Conservation (phyloP, 208 protist species). For the Tritrichomonas musculus region DNA sequence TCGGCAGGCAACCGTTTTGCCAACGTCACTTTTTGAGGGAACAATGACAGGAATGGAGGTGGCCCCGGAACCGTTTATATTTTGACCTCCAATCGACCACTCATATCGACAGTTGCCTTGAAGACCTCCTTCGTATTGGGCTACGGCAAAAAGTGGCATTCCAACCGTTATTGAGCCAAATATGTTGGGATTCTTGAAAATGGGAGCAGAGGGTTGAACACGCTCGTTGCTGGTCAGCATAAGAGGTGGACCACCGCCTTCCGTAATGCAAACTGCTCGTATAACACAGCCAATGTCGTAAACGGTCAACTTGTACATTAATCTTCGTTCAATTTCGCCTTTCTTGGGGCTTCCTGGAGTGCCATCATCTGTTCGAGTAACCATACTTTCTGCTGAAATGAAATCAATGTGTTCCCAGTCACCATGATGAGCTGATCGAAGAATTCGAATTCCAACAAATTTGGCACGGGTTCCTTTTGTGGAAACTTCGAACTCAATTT, state of each 20-base stretch:
- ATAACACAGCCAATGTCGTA: conserved; percentile 20
- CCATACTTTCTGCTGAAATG: background rate
- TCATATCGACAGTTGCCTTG: background rate
- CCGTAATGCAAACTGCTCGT: background rate
- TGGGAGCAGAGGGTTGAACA: background rate
- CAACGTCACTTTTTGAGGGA: background rate
- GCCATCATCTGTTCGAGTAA: too few species aligned
- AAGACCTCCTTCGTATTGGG: background rate
- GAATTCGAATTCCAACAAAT: background rate
- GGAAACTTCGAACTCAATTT: background rate
- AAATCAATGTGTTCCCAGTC: background rate
- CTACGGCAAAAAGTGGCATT: background rate
- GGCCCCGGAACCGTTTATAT: background rate
- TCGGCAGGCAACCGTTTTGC: background rate
- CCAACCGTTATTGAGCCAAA: background rate
- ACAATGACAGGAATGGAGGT: background rate
- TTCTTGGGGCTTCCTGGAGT: too few species aligned
- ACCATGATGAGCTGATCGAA: background rate
- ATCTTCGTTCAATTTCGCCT: background rate
- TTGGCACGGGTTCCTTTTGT: background rate
- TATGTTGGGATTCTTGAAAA: background rate
- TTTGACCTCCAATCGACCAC: background rate
- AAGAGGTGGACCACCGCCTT: background rate
- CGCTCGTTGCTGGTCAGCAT: background rate
- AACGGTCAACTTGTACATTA: background rate